Evolutionary conservation across 129 eudicot genomes (phyloP), one percentile per base, ranked within the genome.

Genomic region (Pittosporum tobira): DNA sequence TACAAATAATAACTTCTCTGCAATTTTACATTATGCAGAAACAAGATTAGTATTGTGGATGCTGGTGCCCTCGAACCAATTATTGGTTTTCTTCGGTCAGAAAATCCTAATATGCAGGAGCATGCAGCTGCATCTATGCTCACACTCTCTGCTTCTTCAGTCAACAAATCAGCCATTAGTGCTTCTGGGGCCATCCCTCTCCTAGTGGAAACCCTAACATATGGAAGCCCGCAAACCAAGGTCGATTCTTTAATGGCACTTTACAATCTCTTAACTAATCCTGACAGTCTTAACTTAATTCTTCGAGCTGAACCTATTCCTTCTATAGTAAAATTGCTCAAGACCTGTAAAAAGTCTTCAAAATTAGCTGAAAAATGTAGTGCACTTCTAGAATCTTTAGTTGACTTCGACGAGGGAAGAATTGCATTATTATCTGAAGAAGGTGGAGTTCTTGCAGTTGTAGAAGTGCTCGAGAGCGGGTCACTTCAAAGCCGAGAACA

Each of bases 361-460:
- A 87, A 79, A 71, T 71, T 85, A 3, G 60, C 84, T 1, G 94
- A 87, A 51, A 77, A 84, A 65, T 81, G 99, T 59, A 73, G 79
- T 21, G 91, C 94, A 12, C 67, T 93, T 10, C 20, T 93, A 3
- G 99, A 93, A 75, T 81, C 85, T 6, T 57, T 93, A 23, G 76
- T 79, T 29, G 68, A 49, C 0, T 91, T 80, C 21, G 84, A 86
- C 0, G 94, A 81, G 25, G 96, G 76, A 1, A 70, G 90, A 57
- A 48, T 24, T 13, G 77, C 81, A 2, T 59, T 87, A 49, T 70
- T 70, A 13, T 70, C 82, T 6, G 86, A 81, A 73, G 82, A 81
- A 46, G 99, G 96, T 5, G 99, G 96, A 36, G 70, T 93, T 18
- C 96, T 93, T 20, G 96, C 96, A 2, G 90, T 87, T 7, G 94